Evolutionary conservation across 78 protist genomes (phyloP).

Genomic region (Dictyostelium discoideum): dicty_2.7 NC_007089.4:1584501-1585000

Average conservation of each 20-base stretch:
- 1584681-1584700: background rate
- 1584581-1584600: background rate
- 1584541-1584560: slow-evolving; percentile 9
- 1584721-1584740: background rate
- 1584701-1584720: background rate
- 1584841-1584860: background rate
- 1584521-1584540: slow-evolving; percentile 51
- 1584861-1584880: slow-evolving; percentile 7
- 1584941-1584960: background rate
- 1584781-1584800: slow-evolving; percentile 1
- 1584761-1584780: background rate
- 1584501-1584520: slow-evolving; percentile 67
- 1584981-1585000: background rate
- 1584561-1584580: background rate
- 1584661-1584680: slow-evolving; percentile 42
- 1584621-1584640: slow-evolving; percentile 26
- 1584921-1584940: background rate
- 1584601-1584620: background rate
- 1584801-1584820: slow-evolving; percentile 3
- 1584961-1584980: background rate
- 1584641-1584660: slow-evolving; percentile 26
- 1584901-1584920: background rate
- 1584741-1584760: background rate
- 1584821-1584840: slow-evolving; percentile 2
- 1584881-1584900: background rate